Evolutionary conservation across 2,329 filamentous ascomycete species (phyloP), one percentile per base, ranked within the genome.

Genomic region (Colletotrichum sp.): DNA sequence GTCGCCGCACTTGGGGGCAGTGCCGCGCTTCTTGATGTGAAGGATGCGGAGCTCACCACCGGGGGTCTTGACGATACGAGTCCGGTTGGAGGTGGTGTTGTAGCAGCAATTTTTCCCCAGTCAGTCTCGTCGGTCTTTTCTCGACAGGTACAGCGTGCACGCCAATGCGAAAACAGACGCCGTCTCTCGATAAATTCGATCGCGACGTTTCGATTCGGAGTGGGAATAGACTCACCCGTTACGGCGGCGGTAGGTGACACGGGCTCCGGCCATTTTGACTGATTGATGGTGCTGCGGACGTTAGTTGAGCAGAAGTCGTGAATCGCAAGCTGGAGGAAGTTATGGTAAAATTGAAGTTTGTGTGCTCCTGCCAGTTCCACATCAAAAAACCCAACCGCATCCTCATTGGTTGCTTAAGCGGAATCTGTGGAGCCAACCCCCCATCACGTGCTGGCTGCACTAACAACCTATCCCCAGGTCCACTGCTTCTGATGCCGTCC

Each of bases 11-110:
- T 99, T 99, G 86, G 97, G 97, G 80, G 96, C 94, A 87, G 96
- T 98, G 83, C 96, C 97, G 88, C 94, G 95, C 95, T 99, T 99
- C 95, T 98, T 98, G 92, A 98, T 96, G 94, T 99, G 96, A 84
- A 98, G 94, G 87, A 98, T 94, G 88, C 97, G 94, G 85, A 98
- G 93, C 88, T 96, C 93, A 87, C 97, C 97, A 88, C 97, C 97
- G 82, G 97, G 97, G 82, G 97, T 99, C 93, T 97, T 97, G 89
- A 98, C 88, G 85, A 97, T 92, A 87, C 97, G 94, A 87, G 97
- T 96, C 89, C 96, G 95, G 94, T 99, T 98, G 88, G 95, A 98
- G 87, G 91, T 91, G 88, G 96, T 98, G 94, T 98, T 98, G 95
- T 98, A 99, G 87, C 95, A 97, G 85, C 74, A 78, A 52, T 18